Base-by-base conservation (phyloP, 495 filamentous ascomycete species). In the Aspergillus ostianus region DNA sequence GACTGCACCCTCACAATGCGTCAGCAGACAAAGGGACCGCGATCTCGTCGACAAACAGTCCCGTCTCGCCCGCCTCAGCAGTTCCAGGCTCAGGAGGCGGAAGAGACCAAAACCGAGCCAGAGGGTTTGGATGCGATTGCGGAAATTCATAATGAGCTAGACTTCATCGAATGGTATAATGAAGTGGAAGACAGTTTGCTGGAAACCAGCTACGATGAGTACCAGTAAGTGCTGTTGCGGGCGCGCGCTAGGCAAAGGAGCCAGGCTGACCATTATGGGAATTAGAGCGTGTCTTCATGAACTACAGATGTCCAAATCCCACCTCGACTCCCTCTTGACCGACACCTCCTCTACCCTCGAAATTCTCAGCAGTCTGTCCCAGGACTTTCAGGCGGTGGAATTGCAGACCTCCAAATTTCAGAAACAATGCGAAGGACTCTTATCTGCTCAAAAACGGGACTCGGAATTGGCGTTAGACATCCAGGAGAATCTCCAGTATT, bases 381-480 rank as follows among this genome's bases (percentile, higher is more conserved):
- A 86, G 63, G 90, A 91, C 26, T 99, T 98, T 74, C 84, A 83
- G 59, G 75, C 87, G 0, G 95, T 99, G 36, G 91, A 97, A 68
- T 80, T 83, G 15, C 93, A 98, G 75, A 97, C 94, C 1, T 90
- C 90, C 18, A 86, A 88, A 36, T 97, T 99, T 70, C 90, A 92
- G 70, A 87, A 88, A 53, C 91, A 93, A 72, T 98, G 93, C 70
- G 90, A 97, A 66, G 90, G 90, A 17, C 75, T 98, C 1, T 71
- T 97, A 23, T 75, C 84, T 4, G 90, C 95, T 51, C 89, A 97
- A 69, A 85, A 82, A 60, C 85, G 88, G 15, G 80, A 96, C 21
- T 84, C 87, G 52, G 80, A 81, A 36, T 78, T 98, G 44, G 90
- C 91, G 1, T 86, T 93, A 61, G 86, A 88, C 29, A 88, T 99